These are phyloP conservation scores for Nymphaea colorata DNA, from an alignment of 164 flowering plant species.

Conservation along the genomic window DNA sequence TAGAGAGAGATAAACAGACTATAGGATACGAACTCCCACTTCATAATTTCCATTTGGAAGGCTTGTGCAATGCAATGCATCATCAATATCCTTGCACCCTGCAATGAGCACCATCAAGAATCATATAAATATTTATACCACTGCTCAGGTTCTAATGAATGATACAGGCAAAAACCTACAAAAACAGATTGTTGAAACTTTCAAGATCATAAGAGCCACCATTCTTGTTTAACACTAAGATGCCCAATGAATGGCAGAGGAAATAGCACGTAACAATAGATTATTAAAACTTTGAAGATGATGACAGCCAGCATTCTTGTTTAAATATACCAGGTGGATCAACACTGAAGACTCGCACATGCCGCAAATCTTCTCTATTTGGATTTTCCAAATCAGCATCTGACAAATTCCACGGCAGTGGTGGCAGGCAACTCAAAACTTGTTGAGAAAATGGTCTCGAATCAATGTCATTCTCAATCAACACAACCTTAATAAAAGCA, in stretches of 20 bases:
- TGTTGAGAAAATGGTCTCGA: slow-evolving; percentile 82
- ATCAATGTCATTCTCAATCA: slow-evolving; percentile 90
- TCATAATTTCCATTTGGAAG: slow-evolving; percentile 94
- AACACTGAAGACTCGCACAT: slow-evolving; percentile 78
- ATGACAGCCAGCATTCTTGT: too few species aligned
- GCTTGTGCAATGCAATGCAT: slow-evolving; percentile 85
- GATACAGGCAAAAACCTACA: neutral
- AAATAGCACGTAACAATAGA: neutral
- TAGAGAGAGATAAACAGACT: neutral
- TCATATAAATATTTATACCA: neutral
- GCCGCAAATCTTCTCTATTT: slow-evolving; percentile 72
- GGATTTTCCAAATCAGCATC: slow-evolving; percentile 61
- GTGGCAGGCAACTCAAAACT: slow-evolving; percentile 95
- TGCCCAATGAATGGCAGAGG: neutral
- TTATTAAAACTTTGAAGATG: neutral
- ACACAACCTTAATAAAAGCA: slow-evolving; percentile 55
- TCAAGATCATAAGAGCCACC: neutral
- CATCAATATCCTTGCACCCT: slow-evolving; percentile 99
- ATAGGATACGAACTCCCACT: slow-evolving; percentile 99
- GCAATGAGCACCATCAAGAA: slow-evolving; percentile 19
- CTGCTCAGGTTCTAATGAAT: neutral
- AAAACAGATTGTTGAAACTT: neutral
- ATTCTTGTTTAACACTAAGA: neutral
- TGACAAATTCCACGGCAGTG: slow-evolving; percentile 96
- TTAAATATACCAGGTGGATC: slow-evolving; percentile 79